Evolutionary conservation across 805 yeast species (phyloP).

Genomic region (Ogataea trehaloabstinens): DNA sequence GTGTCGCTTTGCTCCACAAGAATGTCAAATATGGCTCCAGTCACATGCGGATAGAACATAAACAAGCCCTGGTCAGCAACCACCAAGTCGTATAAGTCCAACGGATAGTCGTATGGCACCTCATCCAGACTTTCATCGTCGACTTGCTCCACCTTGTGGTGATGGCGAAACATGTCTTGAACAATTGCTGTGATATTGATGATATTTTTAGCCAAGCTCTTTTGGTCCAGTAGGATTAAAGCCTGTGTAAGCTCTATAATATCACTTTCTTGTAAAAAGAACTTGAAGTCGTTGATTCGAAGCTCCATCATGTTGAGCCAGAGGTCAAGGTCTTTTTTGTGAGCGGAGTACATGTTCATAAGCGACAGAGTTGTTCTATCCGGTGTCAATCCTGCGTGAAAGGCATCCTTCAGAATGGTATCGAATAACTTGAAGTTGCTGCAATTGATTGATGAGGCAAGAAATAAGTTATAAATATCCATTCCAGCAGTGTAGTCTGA

Average conservation of each 20-base stretch:
- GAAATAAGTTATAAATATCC: constrained; percentile 15
- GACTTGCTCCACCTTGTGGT: constrained; percentile 8
- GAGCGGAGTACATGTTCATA: constrained; percentile 14
- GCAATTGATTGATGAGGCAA: constrained; percentile 16
- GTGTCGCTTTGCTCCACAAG: constrained; percentile 8
- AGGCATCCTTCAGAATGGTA: constrained; percentile 15
- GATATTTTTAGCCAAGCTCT: constrained; percentile 19
- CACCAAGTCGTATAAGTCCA: constrained; percentile 24
- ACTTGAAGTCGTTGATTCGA: constrained; percentile 13
- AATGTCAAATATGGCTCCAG: constrained; percentile 16
- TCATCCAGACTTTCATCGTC: constrained; percentile 8
- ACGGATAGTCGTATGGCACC: constrained; percentile 21
- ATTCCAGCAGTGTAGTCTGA: constrained; percentile 16
- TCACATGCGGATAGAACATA: constrained; percentile 21
- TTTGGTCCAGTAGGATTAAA: constrained; percentile 13
- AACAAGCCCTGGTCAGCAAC: constrained; percentile 16
- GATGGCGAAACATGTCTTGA: constrained; percentile 14
- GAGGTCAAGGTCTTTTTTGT: constrained; percentile 10
- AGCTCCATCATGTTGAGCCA: constrained; percentile 23
- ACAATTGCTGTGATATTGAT: constrained; percentile 17
- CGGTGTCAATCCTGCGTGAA: constrained; percentile 14
- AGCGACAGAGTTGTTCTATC: constrained; percentile 18
- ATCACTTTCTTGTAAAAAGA: constrained; percentile 14
- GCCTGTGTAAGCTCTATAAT: constrained; percentile 12
- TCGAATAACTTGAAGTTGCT: constrained; percentile 16